Conservation (phyloP, 805 yeast species). For the Saccharomycopsis guyanensis region DNA sequence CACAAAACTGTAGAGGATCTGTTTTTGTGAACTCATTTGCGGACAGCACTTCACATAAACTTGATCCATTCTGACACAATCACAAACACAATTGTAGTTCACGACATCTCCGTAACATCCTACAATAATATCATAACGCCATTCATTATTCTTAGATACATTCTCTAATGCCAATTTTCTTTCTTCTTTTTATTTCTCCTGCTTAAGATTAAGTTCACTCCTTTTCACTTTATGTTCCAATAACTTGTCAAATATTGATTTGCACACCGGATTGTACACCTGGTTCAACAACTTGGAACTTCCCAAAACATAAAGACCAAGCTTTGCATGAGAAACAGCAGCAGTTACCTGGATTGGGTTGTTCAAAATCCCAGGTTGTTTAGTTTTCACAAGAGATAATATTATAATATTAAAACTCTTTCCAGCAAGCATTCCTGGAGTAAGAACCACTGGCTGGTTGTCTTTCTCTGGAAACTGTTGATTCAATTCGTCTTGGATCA, state of each 20-base stretch:
- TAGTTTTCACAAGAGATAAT: conserved; percentile 31
- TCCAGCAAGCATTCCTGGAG: conserved; percentile 27
- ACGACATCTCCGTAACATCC: too few relatives aligned
- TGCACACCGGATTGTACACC: not conserved
- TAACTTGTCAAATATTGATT: not conserved
- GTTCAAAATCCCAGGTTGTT: not conserved
- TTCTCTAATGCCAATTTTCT: too few relatives aligned
- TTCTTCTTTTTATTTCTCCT: too few relatives aligned
- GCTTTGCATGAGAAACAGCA: conserved; percentile 28
- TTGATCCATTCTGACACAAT: too few relatives aligned
- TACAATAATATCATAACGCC: too few relatives aligned
- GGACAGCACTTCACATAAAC: too few relatives aligned
- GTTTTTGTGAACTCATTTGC: too few relatives aligned
- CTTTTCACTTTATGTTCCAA: not conserved
- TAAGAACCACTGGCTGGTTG: conserved; percentile 27
- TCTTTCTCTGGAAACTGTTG: conserved; percentile 21
- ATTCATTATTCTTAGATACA: too few relatives aligned
- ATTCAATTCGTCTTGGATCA: conserved; percentile 35
- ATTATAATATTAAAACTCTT: conserved; percentile 28
- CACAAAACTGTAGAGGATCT: too few relatives aligned
- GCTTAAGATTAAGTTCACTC: too few relatives aligned
- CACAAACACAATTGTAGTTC: too few relatives aligned
- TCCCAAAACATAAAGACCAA: conserved; percentile 31
- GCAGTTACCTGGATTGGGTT: conserved; percentile 18
- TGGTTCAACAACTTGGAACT: conserved; percentile 4